phyloP scores from a whole-genome alignment of 202 grass and related monocot genomes.

The Carex sylvatica region DNA sequence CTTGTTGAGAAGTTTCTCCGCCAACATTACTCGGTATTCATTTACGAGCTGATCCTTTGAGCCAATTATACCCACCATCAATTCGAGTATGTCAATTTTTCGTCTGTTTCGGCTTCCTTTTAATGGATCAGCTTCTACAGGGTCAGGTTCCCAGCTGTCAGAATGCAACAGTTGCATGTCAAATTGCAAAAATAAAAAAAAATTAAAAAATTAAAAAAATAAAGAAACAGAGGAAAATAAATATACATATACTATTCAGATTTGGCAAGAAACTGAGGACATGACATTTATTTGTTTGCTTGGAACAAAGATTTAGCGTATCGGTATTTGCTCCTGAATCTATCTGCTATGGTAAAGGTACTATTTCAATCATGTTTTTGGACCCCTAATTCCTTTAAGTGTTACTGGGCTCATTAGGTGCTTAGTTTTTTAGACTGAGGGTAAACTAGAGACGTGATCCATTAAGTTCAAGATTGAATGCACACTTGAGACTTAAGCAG shows the following conservation, averaged over 20 bases:
- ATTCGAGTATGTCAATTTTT: conserved; percentile 93
- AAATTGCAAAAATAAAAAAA: conserved; percentile 14
- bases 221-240: neutral
- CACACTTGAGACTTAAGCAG: conserved; percentile 5
- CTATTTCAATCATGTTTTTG: neutral
- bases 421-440: neutral
- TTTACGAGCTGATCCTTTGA: conserved; percentile 97
- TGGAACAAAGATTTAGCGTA: neutral
- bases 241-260: neutral
- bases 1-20: conserved; percentile 94
- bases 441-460: neutral
- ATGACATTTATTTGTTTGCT: conserved; percentile 7
- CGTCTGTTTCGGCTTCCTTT: conserved; percentile 92
- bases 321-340: neutral
- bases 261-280: neutral
- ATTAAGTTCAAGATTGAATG: neutral
- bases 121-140: conserved; percentile 78
- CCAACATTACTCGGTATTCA: conserved; percentile 96
- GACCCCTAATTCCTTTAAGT: neutral
- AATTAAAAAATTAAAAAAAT: no score
- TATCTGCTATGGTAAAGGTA: neutral
- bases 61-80: conserved; percentile 96
- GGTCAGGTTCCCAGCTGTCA: conserved; percentile 94
- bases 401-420: neutral
- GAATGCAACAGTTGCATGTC: conserved; percentile 13